phyloP scores from a whole-genome alignment of 2,329 filamentous ascomycete species.

The Ceratocystis papillata region DNA sequence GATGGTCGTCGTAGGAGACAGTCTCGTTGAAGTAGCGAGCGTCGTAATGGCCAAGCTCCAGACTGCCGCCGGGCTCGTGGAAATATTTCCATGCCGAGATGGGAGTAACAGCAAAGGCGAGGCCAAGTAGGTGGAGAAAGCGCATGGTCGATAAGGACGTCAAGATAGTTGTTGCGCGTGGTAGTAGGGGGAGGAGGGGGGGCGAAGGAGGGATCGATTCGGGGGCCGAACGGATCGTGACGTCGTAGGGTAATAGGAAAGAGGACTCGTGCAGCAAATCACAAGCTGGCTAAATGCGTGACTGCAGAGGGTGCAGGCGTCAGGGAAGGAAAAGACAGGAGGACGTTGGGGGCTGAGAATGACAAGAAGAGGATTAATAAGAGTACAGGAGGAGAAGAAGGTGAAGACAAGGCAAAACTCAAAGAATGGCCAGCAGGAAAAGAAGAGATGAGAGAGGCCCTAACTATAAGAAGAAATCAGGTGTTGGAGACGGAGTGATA shows the following conservation, averaged over 20 bases:
- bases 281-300: not conserved
- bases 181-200: not conserved
- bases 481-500: not conserved
- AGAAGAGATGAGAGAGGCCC: too few species aligned
- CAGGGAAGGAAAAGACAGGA: conserved; percentile 2
- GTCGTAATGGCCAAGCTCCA: conserved; percentile 63
- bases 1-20: conserved; percentile 57
- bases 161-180: not conserved
- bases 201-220: not conserved
- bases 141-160: conserved; percentile 18
- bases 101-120: conserved; percentile 22
- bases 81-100: conserved; percentile 47
- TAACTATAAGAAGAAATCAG: too few species aligned
- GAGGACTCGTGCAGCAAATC: too few species aligned
- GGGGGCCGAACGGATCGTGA: not conserved
- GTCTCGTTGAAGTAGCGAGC: conserved; percentile 52
- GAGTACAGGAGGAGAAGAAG: not conserved
- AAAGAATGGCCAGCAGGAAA: too few species aligned
- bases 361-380: not conserved
- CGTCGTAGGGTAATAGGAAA: not conserved
- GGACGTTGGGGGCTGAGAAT: not conserved
- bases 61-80: conserved; percentile 50
- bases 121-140: conserved; percentile 19
- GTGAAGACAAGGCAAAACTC: too few species aligned
- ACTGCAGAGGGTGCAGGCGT: not conserved